Evolutionary conservation across 2,329 filamentous ascomycete genomes (phyloP), one percentile per base, ranked within the genome.

Genomic region (Fusarium albidum): DNA sequence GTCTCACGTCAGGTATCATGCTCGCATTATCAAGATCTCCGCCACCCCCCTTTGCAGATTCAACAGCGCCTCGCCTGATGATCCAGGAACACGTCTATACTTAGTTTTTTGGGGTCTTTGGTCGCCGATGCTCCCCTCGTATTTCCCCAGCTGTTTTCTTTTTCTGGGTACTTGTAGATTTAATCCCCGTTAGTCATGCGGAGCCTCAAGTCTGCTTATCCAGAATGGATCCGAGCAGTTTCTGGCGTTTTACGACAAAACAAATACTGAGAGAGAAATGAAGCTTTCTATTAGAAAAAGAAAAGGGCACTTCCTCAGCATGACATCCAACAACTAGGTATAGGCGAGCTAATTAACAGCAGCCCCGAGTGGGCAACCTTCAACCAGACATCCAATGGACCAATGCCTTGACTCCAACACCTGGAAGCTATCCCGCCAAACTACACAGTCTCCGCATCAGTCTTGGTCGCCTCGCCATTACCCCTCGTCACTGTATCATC

Each of bases 391-490:
- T 10, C 12, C 27, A n/a, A n/a, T n/a, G n/a, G n/a, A n/a, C 18
- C n/a, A 12, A 27, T 21, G 14, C 33, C 27, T 41, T 28, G 8
- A 18, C 14, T 38, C 26, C 14, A 21, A 21, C 14, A 17, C 39
- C 25, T 34, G 15, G 21, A 26, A 25, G 35, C 21, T 7, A 15
- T 40, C 18, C 25, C 37, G 3, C 28, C 17, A 7, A 15, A 17
- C 44, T 40, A 56, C 17, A 54, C 57, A 18, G 35, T 32, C 17
- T 51, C 57, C 8, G 26, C 32, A 18, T 48, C 38, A 10, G 54
- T 31, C 41, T 55, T 53, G 4, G n/a, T 14, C 14, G 15, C 27
- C 21, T 56, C 49, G n/a, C 13, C 34, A 10, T 18, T 39, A 12
- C 39, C 31, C 29, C 14, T 11, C 35, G 31, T 33, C 14, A n/a